A percentile compares a stretch with the other conserved stretches of the same genome.
Evolutionary conservation across 2,329 filamentous ascomycete species (phyloP).

Genomic region (Exophiala xenobiotica): DNA sequence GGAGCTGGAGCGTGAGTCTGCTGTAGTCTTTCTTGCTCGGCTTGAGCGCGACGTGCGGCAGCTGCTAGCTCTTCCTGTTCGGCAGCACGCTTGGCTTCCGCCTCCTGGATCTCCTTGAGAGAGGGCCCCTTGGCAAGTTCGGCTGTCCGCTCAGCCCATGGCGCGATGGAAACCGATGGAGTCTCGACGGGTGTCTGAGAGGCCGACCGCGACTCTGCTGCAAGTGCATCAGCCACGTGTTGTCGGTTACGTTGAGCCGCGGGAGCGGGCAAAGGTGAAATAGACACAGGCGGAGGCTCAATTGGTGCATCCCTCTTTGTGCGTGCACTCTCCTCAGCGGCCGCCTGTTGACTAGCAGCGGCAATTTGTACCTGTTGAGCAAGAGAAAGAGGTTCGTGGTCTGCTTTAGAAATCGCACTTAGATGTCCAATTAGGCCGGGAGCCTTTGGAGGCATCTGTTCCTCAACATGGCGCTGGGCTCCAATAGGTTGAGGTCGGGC

Average conservation of each 20-base stretch:
- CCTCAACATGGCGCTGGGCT: conserved; percentile 32
- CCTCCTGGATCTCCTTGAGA: conserved; percentile 93
- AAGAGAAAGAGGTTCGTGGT: conserved; percentile 60
- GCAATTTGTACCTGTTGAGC: conserved; percentile 85
- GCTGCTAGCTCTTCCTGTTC: conserved; percentile 80
- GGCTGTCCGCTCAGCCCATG: conserved; percentile 84
- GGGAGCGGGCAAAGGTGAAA: conserved; percentile 81
- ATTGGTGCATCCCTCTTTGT: conserved; percentile 56
- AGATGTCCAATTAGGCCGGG: conserved; percentile 20
- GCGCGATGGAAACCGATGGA: conserved; percentile 72
- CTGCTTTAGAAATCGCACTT: conserved; percentile 33
- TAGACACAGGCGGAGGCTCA: conserved; percentile 70
- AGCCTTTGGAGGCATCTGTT: conserved; percentile 25
- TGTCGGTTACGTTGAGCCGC: conserved; percentile 81
- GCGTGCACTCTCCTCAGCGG: conserved; percentile 42
- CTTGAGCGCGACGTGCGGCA: conserved; percentile 68
- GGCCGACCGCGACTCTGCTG: conserved; percentile 66
- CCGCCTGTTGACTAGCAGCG: conserved; percentile 37
- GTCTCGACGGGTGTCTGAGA: conserved; percentile 72
- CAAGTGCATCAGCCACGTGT: conserved; percentile 74
- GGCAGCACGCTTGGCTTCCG: conserved; percentile 88
- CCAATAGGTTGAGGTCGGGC: conserved; percentile 43
- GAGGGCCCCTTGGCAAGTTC: conserved; percentile 81
- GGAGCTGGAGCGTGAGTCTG: conserved; percentile 64
- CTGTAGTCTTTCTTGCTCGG: conserved; percentile 70